These are phyloP conservation scores for Pelargonium australe DNA, from an alignment of 441 rosid species.

Conservation along the genomic window DNA sequence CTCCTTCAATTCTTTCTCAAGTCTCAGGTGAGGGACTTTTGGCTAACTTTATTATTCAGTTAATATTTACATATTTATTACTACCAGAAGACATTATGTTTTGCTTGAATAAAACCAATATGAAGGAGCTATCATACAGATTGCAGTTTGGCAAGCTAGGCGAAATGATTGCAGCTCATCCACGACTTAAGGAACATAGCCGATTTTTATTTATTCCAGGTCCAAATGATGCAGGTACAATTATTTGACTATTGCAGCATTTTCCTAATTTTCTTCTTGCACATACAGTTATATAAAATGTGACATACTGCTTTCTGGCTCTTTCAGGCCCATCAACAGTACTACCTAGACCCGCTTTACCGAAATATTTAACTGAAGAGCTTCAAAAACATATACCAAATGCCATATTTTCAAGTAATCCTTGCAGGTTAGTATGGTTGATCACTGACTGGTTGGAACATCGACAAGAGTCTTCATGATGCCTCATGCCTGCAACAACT, in stretches of 20 bases:
- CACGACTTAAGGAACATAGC: constrained; percentile 60
- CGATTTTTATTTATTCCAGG: constrained; percentile 82
- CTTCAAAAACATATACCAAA: constrained; percentile 54
- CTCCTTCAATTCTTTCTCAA: constrained; percentile 65
- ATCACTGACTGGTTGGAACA: not conserved
- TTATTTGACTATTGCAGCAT: constrained; percentile 6
- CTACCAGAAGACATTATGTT: constrained; percentile 7
- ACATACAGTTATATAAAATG: not conserved
- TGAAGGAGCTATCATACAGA: constrained; percentile 29
- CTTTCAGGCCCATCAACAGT: constrained; percentile 79
- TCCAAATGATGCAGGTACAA: constrained; percentile 80
- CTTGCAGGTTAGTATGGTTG: constrained; percentile 66
- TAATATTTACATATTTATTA: not conserved
- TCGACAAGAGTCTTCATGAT: constrained; percentile 6
- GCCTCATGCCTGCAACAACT: not conserved
- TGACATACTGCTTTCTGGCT: constrained; percentile 17
- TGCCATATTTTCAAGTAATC: constrained; percentile 85
- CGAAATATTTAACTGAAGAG: constrained; percentile 71
- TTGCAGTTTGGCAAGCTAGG: constrained; percentile 74
- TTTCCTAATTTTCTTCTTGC: not conserved
- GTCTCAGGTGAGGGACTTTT: constrained; percentile 54
- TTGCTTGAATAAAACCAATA: constrained; percentile 15
- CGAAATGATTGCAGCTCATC: constrained; percentile 58
- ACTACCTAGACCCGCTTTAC: constrained; percentile 72
- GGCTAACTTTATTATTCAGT: constrained; percentile 1